These are phyloP conservation scores for Aspergillus sp. DNA, from an alignment of 2,329 filamentous ascomycete genomes.

Conservation along the genomic window DNA sequence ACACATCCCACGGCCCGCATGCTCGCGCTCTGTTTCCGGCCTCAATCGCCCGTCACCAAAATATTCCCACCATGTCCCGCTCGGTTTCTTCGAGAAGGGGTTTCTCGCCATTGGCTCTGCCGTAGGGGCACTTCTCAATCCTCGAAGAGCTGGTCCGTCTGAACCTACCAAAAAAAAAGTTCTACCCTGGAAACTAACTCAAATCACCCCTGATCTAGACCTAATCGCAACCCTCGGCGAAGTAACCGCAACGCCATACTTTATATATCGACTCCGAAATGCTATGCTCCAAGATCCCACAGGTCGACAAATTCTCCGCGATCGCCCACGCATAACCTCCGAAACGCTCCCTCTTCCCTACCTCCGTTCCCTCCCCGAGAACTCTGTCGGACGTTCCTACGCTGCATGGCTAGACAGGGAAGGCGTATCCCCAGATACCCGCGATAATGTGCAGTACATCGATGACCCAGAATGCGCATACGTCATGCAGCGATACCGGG, in stretches of 20 bases:
- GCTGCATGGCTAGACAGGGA: constrained; percentile 90
- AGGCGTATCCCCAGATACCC: constrained; percentile 88
- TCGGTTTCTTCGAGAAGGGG: constrained; percentile 74
- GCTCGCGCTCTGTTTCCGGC: constrained; percentile 66
- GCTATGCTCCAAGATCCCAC: constrained; percentile 84
- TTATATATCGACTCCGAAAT: constrained; percentile 86
- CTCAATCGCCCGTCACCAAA: constrained; percentile 81
- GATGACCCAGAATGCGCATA: constrained; percentile 96
- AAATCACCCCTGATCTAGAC: constrained; percentile 54
- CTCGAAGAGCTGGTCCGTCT: constrained; percentile 69
- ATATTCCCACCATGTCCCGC: constrained; percentile 88
- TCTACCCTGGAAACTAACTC: not conserved
- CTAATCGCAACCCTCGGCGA: constrained; percentile 94
- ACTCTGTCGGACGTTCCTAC: constrained; percentile 79
- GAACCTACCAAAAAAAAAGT: not conserved
- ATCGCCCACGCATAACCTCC: constrained; percentile 84
- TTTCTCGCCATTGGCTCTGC: constrained; percentile 66
- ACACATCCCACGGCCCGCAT: constrained; percentile 6
- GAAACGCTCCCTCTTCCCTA: constrained; percentile 64
- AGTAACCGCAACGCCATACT: constrained; percentile 90
- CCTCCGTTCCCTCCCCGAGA: constrained; percentile 70
- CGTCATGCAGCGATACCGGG: constrained; percentile 96
- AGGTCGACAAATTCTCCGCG: constrained; percentile 85
- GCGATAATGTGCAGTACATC: constrained; percentile 79
- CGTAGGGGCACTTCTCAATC: constrained; percentile 65